These are phyloP conservation scores for Penicillium frequentans DNA, from an alignment of 2,329 filamentous ascomycete genomes.

Conservation along the genomic window DNA sequence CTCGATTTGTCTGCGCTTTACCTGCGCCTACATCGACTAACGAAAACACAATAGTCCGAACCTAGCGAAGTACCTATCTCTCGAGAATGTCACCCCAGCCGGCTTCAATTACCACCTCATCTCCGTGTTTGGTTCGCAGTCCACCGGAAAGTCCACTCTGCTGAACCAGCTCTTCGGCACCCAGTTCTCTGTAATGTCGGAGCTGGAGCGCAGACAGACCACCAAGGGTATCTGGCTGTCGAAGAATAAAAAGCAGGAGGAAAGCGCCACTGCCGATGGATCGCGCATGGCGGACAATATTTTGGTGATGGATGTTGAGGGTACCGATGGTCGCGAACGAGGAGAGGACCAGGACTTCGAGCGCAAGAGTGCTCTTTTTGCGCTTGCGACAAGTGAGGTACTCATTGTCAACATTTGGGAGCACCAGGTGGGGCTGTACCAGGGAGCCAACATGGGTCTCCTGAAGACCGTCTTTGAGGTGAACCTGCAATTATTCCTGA, in stretches of 20 bases:
- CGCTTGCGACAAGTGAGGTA: slow-evolving; percentile 94
- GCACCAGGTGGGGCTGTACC: slow-evolving; percentile 95
- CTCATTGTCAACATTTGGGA: slow-evolving; percentile 99
- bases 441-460: slow-evolving; percentile 97
- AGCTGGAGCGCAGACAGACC: slow-evolving; percentile 89
- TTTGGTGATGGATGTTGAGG: slow-evolving; percentile 98
- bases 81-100: slow-evolving; percentile 76
- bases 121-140: slow-evolving; percentile 97
- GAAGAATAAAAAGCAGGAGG: slow-evolving; percentile 75
- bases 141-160: slow-evolving; percentile 95
- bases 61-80: slow-evolving; percentile 76
- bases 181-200: slow-evolving; percentile 96
- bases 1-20: not conserved
- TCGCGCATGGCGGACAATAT: slow-evolving; percentile 92
- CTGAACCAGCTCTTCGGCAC: slow-evolving; percentile 96
- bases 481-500: slow-evolving; percentile 93
- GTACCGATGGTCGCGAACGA: slow-evolving; percentile 91
- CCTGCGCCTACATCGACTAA: slow-evolving; percentile 10
- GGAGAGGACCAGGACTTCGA: slow-evolving; percentile 99
- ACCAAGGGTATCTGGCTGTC: slow-evolving; percentile 99
- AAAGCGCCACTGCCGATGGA: slow-evolving; percentile 34
- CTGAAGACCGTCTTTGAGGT: slow-evolving; percentile 99
- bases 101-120: slow-evolving; percentile 99
- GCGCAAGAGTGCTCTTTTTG: slow-evolving; percentile 95
- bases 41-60: slow-evolving; percentile 57